Evolutionary conservation across 2,329 filamentous ascomycete species (phyloP).

Genomic region (Talaromyces sp.): DNA sequence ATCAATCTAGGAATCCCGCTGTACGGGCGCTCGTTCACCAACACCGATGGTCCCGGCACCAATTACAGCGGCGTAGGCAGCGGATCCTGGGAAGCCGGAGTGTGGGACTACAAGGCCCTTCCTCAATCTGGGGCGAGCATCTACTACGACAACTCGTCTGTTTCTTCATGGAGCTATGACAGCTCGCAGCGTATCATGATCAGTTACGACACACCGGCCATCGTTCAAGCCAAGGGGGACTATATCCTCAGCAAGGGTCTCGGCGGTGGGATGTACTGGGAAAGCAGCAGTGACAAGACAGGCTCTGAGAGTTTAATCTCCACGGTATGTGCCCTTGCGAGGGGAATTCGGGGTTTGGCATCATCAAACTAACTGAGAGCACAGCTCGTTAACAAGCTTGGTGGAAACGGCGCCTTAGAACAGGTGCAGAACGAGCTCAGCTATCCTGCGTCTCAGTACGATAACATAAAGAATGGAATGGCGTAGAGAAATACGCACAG

Average conservation of each 20-base stretch:
- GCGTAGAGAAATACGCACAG: background rate
- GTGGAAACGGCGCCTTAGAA: slow-evolving; percentile 38
- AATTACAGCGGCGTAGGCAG: slow-evolving; percentile 67
- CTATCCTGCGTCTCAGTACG: slow-evolving; percentile 50
- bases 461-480: slow-evolving; percentile 44
- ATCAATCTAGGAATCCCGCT: slow-evolving; percentile 88
- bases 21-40: slow-evolving; percentile 79
- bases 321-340: slow-evolving; percentile 31
- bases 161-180: slow-evolving; percentile 66
- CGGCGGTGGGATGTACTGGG: slow-evolving; percentile 97
- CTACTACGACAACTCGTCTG: slow-evolving; percentile 53
- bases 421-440: slow-evolving; percentile 42
- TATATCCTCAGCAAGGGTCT: slow-evolving; percentile 60
- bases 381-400: slow-evolving; percentile 28
- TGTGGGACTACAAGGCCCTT: slow-evolving; percentile 75
- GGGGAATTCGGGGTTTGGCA: background rate
- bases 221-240: slow-evolving; percentile 53
- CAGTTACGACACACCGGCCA: slow-evolving; percentile 64
- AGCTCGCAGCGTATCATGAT: slow-evolving; percentile 56
- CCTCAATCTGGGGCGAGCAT: slow-evolving; percentile 63
- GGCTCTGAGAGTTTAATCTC: slow-evolving; percentile 62
- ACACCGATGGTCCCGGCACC: slow-evolving; percentile 68
- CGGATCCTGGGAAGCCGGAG: slow-evolving; percentile 67
- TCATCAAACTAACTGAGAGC: background rate
- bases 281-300: slow-evolving; percentile 70